phyloP scores from a whole-genome alignment of 176 grass and related monocot species.

The Leersia perrieri region DNA sequence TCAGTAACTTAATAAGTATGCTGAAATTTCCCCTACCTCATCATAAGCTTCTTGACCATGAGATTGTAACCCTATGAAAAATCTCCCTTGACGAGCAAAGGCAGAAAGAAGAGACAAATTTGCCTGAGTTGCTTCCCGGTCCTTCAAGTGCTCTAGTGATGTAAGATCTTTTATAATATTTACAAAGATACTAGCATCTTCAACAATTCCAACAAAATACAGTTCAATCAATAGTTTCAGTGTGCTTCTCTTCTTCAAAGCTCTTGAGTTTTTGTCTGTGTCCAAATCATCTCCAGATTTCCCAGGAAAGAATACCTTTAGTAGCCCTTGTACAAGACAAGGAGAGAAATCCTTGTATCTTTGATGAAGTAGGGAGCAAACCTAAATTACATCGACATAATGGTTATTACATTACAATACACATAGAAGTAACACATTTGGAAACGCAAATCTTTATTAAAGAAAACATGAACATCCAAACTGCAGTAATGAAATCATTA shows the following conservation, averaged over 20 bases:
- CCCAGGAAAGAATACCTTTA: conserved; percentile 89
- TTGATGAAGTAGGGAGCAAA: conserved; percentile 98
- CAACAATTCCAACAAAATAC: conserved; percentile 93
- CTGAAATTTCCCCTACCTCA: conserved; percentile 53
- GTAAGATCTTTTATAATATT: conserved; percentile 97
- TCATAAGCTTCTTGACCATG: conserved; percentile 71
- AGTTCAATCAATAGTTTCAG: conserved; percentile 95
- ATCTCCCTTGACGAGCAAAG: conserved; percentile 87
- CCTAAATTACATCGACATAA: conserved; percentile 50
- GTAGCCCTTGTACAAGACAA: conserved; percentile 85
- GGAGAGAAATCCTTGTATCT: conserved; percentile 98
- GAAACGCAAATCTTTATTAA: conserved; percentile 8
- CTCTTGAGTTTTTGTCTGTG: conserved; percentile 70
- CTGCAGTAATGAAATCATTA: conserved; percentile 1
- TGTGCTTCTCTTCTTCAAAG: conserved; percentile 96
- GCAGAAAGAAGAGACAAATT: conserved; percentile 94
- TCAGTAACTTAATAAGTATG: conserved; percentile 10
- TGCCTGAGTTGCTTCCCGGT: conserved; percentile 92
- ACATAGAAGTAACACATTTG: neutral
- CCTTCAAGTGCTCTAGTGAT: conserved; percentile 77
- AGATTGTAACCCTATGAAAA: conserved; percentile 64
- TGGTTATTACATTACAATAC: conserved; percentile 22
- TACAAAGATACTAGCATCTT: conserved; percentile 84
- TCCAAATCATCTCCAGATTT: conserved; percentile 95
- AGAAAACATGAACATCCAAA: neutral